Base-by-base conservation (phyloP, 2,329 filamentous ascomycete genomes). In the Colletotrichum tanaceti region DNA sequence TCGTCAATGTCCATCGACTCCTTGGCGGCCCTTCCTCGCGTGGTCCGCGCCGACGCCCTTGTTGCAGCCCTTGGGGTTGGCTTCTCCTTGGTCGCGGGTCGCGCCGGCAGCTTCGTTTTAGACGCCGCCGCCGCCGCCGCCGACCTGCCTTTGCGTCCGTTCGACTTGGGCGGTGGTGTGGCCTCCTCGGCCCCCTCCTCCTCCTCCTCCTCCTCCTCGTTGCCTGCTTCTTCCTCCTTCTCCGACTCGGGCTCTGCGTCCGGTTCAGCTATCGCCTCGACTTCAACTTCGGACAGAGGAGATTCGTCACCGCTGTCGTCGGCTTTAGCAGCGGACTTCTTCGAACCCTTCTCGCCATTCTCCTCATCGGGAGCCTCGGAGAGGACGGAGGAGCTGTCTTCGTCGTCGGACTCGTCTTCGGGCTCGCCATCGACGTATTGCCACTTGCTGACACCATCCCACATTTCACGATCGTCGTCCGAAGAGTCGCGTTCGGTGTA, bases 401-500 rank as follows among this genome's bases (percentile, higher is more conserved):
- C 54, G 16, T 55, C 47, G 43, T 63, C 73, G 2, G 64, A 71
- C 24, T 71, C 74, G 54, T 76, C 74, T 20, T 75, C 74, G 2
- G 46, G 74, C 55, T 18, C 74, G 3, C 79, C 72, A n/a, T 80
- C 78, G 16, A 76, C 78, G 55, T 89, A 89, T 28, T 85, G 80
- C 87, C 87, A 89, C 74, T 86, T 79, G 1, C 86, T 86, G 5
- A 89, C 87, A 2, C 87, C 87, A 54, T 87, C 83, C 28, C 88
- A 78, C 87, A 89, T 89, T 74, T 89, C 87, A 71, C 87, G 83
- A 68, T 89, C 86, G 67, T 89, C 87, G 57, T 86, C 86, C 13
- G 83, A 82, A 13, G 86, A 86, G 63, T 87, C 85, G 39, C 86
- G 83, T 75, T 89, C 87, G 24, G 83, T 81, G 71, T 89, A 89